Percentiles rank a stretch among this genome's conserved stretches.
Evolutionary conservation across 179 eudicot genomes (phyloP).

Genomic region (Heliamphora pulchella): DNA sequence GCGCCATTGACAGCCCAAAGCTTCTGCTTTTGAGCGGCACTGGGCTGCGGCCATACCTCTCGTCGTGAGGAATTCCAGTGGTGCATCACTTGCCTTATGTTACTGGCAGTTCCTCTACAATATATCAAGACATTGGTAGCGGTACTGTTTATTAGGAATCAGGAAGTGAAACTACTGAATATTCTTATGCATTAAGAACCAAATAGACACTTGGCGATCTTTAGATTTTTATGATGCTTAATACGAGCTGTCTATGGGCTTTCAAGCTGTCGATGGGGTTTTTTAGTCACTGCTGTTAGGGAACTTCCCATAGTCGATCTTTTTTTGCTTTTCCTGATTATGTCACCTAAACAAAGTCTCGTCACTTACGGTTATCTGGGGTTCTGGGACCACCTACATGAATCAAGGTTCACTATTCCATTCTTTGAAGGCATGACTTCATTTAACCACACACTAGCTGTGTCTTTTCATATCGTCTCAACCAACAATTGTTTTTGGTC

Average conservation of each 20-base stretch:
- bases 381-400: too few species aligned
- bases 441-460: too few species aligned
- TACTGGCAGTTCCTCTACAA: slow-evolving; percentile 67
- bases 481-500: background rate
- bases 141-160: background rate
- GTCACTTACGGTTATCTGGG: too few species aligned
- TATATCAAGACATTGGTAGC: slow-evolving; percentile 14
- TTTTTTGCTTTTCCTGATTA: too few species aligned
- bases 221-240: background rate
- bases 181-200: background rate
- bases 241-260: too few species aligned
- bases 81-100: slow-evolving; percentile 67
- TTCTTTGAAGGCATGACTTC: too few species aligned
- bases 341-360: too few species aligned
- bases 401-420: too few species aligned
- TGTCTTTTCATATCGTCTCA: too few species aligned
- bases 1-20: slow-evolving; percentile 87
- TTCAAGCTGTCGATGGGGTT: background rate
- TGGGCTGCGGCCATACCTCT: slow-evolving; percentile 75
- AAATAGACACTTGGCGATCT: background rate
- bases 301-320: background rate
- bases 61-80: slow-evolving; percentile 86
- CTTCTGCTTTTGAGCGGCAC: slow-evolving; percentile 73
- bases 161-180: background rate
- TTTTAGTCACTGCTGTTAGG: background rate